phyloP scores from a whole-genome alignment of 1,284 basidiomycete genomes.

The Leccinum ponderosum region DNA sequence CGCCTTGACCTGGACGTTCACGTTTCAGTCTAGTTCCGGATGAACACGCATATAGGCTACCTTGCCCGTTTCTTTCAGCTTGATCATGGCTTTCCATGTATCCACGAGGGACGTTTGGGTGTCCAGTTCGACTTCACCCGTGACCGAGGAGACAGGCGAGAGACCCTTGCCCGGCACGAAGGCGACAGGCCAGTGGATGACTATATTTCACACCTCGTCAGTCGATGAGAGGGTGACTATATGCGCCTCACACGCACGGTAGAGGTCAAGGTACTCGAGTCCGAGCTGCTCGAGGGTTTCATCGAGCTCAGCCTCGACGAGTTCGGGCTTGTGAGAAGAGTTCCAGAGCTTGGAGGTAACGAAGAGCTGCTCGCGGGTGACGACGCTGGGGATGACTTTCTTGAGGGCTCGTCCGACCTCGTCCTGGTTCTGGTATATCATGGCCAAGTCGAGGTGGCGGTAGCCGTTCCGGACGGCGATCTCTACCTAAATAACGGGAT shows the following conservation, averaged over 20 bases:
- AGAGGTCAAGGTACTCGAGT: conserved; percentile 78
- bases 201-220: conserved; percentile 35
- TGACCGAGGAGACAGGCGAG: conserved; percentile 47
- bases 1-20: conserved; percentile 45
- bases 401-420: conserved; percentile 74
- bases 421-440: conserved; percentile 73
- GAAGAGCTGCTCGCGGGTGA: conserved; percentile 81
- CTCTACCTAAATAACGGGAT: conserved; percentile 52
- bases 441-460: conserved; percentile 79
- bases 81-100: conserved; percentile 83
- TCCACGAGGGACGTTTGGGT: conserved; percentile 62
- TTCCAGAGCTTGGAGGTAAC: conserved; percentile 88
- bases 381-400: conserved; percentile 78
- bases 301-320: conserved; percentile 74
- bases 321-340: conserved; percentile 57
- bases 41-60: conserved; percentile 16
- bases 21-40: background rate
- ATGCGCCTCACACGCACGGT: conserved; percentile 45
- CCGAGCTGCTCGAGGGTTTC: conserved; percentile 73
- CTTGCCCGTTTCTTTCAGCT: conserved; percentile 51
- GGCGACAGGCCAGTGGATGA: conserved; percentile 88
- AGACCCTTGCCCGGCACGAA: conserved; percentile 64
- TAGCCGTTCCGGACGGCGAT: conserved; percentile 74
- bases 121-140: conserved; percentile 58
- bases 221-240: background rate